A percentile compares a stretch with the other conserved stretches of the same genome.
Evolutionary conservation across 805 yeast genomes (phyloP).

Genomic region (Maudiozyma saulgeensis): DNA sequence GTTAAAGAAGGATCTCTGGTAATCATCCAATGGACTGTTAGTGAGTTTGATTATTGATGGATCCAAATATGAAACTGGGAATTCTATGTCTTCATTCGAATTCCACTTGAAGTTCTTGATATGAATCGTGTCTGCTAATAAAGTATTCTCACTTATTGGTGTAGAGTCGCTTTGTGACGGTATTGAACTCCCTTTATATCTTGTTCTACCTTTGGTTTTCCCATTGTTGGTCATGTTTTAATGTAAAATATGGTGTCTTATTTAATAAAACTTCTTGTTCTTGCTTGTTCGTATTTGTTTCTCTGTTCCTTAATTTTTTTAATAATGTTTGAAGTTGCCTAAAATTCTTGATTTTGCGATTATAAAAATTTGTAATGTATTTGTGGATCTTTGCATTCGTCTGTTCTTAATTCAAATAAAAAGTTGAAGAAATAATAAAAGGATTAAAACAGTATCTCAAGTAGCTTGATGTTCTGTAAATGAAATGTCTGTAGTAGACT

Average conservation of each 20-base stretch:
- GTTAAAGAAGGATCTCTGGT: constrained; percentile 19
- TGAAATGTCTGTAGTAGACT: no score
- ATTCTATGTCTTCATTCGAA: background rate
- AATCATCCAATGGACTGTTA: constrained; percentile 21
- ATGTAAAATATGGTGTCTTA: background rate
- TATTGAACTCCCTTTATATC: background rate
- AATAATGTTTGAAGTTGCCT: no score
- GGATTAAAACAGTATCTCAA: no score
- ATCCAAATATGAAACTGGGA: constrained; percentile 8
- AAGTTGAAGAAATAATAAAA: no score
- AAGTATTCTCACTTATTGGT: background rate
- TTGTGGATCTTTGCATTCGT: no score
- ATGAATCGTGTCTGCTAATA: background rate
- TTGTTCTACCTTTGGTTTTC: background rate
- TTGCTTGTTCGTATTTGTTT: no score
- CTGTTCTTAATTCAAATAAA: no score
- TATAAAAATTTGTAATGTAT: no score
- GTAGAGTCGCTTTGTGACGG: background rate
- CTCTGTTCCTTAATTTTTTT: no score
- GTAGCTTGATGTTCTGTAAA: no score
- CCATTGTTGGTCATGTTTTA: background rate
- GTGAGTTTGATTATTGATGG: constrained; percentile 13
- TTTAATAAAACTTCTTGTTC: no score
- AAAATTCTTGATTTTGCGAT: no score
- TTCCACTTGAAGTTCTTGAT: background rate